Conservation (phyloP, 345 rosid species). For the Zanthoxylum bungeanum region DNA sequence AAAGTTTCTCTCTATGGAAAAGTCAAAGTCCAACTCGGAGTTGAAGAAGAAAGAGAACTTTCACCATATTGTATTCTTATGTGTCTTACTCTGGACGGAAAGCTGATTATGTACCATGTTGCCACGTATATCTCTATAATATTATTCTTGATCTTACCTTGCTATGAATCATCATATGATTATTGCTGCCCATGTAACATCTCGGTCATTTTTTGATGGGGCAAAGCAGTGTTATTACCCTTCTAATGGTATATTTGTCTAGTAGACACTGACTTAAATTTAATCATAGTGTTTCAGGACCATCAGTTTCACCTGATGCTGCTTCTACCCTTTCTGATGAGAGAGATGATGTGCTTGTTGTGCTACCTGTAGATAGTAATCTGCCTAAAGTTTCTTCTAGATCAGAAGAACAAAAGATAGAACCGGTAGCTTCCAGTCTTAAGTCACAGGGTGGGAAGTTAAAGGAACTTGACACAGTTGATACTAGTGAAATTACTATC, state of each 20-base stretch:
- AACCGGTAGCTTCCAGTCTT: slow-evolving; percentile 16
- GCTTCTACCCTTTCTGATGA: slow-evolving; percentile 44
- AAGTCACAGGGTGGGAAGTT: slow-evolving; percentile 20
- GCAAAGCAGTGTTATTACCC: not conserved
- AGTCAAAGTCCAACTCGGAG: slow-evolving; percentile 60
- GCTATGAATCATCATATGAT: not conserved
- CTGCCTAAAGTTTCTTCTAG: slow-evolving; percentile 32
- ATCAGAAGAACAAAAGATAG: slow-evolving; percentile 26
- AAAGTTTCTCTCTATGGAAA: slow-evolving; percentile 57
- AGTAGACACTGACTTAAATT: slow-evolving; percentile 23
- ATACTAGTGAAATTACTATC: slow-evolving; percentile 22
- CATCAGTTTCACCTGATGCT: slow-evolving; percentile 29
- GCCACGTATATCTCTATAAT: slow-evolving; percentile 56
- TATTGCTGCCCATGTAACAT: not conserved
- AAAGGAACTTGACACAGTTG: slow-evolving; percentile 14
- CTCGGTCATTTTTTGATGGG: slow-evolving; percentile 6
- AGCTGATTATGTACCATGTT: slow-evolving; percentile 70
- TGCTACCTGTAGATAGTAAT: slow-evolving; percentile 24
- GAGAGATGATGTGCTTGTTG: slow-evolving; percentile 43
- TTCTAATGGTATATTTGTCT: slow-evolving; percentile 7
- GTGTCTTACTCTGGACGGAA: slow-evolving; percentile 91
- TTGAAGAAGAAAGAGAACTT: slow-evolving; percentile 69
- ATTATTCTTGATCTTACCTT: not conserved
- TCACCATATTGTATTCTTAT: slow-evolving; percentile 65
- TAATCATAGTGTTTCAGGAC: slow-evolving; percentile 46